Conservation (phyloP, 2,329 filamentous ascomycete species). For the Nigrospora osmanthi region DNA sequence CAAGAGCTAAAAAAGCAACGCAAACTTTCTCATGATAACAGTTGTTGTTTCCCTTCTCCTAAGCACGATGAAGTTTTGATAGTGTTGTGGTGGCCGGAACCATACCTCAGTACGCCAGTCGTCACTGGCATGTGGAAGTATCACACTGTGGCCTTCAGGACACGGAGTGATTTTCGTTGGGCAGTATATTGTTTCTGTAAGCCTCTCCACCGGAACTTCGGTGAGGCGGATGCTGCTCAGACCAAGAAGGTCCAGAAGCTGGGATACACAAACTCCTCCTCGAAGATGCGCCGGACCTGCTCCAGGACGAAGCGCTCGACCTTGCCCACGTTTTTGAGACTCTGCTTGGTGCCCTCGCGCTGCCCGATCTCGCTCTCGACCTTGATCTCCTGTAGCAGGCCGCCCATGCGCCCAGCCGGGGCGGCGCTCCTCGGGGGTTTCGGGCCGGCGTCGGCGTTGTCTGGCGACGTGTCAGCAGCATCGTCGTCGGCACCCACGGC, state of each 20-base stretch:
- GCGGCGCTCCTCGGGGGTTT: slow-evolving; percentile 14
- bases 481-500: slow-evolving; percentile 48
- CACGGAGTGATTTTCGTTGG: no score
- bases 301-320: slow-evolving; percentile 96
- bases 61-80: no score
- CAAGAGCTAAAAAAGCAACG: no score
- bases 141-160: no score
- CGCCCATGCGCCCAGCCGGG: slow-evolving; percentile 47
- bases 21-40: no score
- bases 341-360: slow-evolving; percentile 84
- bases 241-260: slow-evolving; percentile 98
- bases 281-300: slow-evolving; percentile 93
- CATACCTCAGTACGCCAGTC: no score
- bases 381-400: slow-evolving; percentile 81
- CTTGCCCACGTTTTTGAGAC: slow-evolving; percentile 96
- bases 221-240: slow-evolving; percentile 25
- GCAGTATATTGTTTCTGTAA: no score
- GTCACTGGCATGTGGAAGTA: no score
- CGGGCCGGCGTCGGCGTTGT: slow-evolving; percentile 31
- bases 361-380: slow-evolving; percentile 98
- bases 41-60: no score
- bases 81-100: no score
- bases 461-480: slow-evolving; percentile 13
- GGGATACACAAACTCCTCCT: slow-evolving; percentile 97
- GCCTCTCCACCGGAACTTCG: no score